These are phyloP conservation scores for Sphaceloma murrayae DNA, from an alignment of 2,329 filamentous ascomycete species.

Conservation along the genomic window DNA sequence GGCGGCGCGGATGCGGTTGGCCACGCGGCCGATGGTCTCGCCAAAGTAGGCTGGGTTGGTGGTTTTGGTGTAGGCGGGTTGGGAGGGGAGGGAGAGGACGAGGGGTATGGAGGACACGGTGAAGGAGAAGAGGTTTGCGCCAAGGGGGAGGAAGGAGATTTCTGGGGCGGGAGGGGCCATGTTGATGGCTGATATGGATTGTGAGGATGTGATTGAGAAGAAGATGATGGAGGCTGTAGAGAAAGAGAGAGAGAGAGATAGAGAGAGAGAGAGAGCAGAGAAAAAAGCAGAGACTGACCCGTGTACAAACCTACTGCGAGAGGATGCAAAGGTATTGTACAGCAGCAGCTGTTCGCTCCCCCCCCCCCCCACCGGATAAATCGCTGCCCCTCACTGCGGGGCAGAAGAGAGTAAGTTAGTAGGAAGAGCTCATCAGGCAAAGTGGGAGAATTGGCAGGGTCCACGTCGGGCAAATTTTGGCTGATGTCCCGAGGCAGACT, in stretches of 20 bases:
- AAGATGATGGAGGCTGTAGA: too few relatives aligned
- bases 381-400: slow-evolving; percentile 7
- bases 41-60: slow-evolving; percentile 78
- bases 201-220: too few relatives aligned
- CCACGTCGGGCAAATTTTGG: slow-evolving; percentile 3
- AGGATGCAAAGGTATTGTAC: too few relatives aligned
- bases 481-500: slow-evolving; percentile 5
- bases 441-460: background rate
- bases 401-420: background rate
- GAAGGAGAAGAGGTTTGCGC: slow-evolving; percentile 74
- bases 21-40: slow-evolving; percentile 76
- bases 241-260: background rate
- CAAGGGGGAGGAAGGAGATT: slow-evolving; percentile 61
- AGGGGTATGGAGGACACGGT: slow-evolving; percentile 71
- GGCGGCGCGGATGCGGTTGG: slow-evolving; percentile 71
- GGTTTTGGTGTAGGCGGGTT: slow-evolving; percentile 60
- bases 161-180: slow-evolving; percentile 25
- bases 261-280: background rate
- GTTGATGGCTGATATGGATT: too few relatives aligned
- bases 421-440: too few relatives aligned
- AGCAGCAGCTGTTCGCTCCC: too few relatives aligned
- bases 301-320: background rate
- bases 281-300: background rate
- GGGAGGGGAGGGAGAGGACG: slow-evolving; percentile 71
- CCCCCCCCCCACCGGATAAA: slow-evolving; percentile 12